Evolutionary conservation across 1,139 yeast species (phyloP).

Genomic region (Yamadazyma triangularis): DNA sequence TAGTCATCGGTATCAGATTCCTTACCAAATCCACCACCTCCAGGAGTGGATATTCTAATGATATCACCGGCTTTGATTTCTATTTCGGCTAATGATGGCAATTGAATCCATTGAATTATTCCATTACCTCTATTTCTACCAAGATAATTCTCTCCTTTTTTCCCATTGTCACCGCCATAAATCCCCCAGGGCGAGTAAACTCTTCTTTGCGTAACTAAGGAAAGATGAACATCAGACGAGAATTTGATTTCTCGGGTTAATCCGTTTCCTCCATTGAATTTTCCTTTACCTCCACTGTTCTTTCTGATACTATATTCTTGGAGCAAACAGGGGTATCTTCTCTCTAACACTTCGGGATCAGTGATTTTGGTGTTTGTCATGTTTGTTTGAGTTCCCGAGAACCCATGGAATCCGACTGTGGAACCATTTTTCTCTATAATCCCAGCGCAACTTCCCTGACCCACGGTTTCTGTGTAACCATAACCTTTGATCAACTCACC

Average conservation of each 20-base stretch:
- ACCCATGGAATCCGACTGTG: conserved; percentile 28
- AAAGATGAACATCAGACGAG: conserved; percentile 14
- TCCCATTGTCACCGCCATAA: conserved; percentile 40
- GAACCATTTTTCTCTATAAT: conserved; percentile 18
- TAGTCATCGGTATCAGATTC: conserved; percentile 13
- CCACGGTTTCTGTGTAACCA: conserved; percentile 47
- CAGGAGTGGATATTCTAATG: conserved; percentile 44
- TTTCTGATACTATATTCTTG: conserved; percentile 22
- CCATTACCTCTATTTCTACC: conserved; percentile 23
- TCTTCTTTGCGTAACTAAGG: conserved; percentile 19
- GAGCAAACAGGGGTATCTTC: conserved; percentile 28
- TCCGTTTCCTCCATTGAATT: conserved; percentile 31
- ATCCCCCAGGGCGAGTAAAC: conserved; percentile 19
- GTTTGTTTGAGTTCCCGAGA: conserved; percentile 42
- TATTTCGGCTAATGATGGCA: conserved; percentile 18
- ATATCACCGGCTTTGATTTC: conserved; percentile 35
- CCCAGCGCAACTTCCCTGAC: conserved; percentile 45
- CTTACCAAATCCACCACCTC: conserved; percentile 52
- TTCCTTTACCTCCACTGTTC: conserved; percentile 31
- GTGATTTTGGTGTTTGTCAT: conserved; percentile 42
- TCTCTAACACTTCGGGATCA: conserved; percentile 33
- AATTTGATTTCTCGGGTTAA: conserved; percentile 19
- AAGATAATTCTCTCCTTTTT: conserved; percentile 59
- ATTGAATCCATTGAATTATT: conserved; percentile 18
- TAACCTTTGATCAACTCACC: conserved; percentile 37